Evolutionary conservation across 495 filamentous ascomycete species (phyloP), one percentile per base, ranked within the genome.

Genomic region (Aspergillus cristatus): DNA sequence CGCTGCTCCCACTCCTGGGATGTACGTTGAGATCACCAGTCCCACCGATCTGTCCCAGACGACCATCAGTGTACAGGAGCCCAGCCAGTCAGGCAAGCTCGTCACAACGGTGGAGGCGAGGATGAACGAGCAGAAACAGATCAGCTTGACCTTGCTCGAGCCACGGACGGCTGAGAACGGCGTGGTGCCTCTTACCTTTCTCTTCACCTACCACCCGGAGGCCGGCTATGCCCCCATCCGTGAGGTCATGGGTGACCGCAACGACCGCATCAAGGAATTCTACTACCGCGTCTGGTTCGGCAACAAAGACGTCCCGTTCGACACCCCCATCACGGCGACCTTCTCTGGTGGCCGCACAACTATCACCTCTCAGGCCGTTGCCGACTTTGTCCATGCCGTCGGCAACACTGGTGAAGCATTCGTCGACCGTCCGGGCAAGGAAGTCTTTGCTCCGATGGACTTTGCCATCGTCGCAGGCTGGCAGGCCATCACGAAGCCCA

Each of bases 381-480:
- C 90, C 38, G 93, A 98, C 65, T 98, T 98, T 47, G 88, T 98
- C 12, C 89, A 98, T 55, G 93, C 91, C 30, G 91, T 98, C 42
- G 88, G 91, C 31, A 98, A 98, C 61, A 97, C 87, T 10, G 87
- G 91, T 20, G 91, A 97, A 55, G 91, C 93, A n/a, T 98, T 97
- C 43, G 90, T 98, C 31, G 89, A 97, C 40, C 79, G 90, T 16
- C 90, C 90, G 32, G 93, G 88, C 40, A 97, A 96, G 67, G 82
- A 85, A 51, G 84, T 94, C 48, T 89, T 79, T 48, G 93, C 91
- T 14, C 91, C 93, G 28, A 99, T 98, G 91, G 91, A 98, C 58
- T 98, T 96, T 47, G 91, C 91, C 40, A 97, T 98, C 43, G 91
- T 98, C 17, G 86, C 94, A 13, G 91, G 91, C 43, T 98, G 91